A percentile compares a stretch with the other conserved stretches of the same genome.
Conservation (phyloP, 129 eudicot genomes). For the Helichrysum umbraculigerum region DNA sequence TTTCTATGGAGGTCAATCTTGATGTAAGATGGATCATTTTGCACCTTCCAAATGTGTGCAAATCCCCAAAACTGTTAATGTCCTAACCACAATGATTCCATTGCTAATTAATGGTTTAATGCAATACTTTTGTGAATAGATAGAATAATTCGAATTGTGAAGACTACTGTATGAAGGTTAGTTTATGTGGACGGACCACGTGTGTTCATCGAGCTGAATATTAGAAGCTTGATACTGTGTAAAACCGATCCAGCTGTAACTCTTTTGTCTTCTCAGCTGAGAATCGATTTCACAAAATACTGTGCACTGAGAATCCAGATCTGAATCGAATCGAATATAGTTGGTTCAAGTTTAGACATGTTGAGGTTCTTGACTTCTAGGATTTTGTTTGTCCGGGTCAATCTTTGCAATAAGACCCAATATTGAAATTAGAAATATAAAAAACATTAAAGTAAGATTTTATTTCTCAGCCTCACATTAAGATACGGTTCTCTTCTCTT, state of each 20-base stretch:
- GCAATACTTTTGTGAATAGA: neutral
- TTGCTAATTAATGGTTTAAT: too few species aligned
- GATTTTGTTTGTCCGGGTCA: neutral
- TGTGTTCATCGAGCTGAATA: too few species aligned
- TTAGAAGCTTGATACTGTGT: too few species aligned
- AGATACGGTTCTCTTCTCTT: constrained; percentile 24
- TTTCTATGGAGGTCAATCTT: neutral
- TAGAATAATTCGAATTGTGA: neutral
- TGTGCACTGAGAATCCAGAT: neutral
- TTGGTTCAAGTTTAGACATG: neutral
- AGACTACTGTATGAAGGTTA: too few species aligned
- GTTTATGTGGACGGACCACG: too few species aligned
- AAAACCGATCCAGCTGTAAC: too few species aligned
- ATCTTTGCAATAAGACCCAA: neutral
- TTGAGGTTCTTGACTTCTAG: neutral
- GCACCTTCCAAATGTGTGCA: neutral
- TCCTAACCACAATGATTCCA: neutral
- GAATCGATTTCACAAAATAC: too few species aligned
- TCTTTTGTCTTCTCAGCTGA: neutral
- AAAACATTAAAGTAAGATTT: neutral
- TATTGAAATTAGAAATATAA: neutral
- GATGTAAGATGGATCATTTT: neutral
- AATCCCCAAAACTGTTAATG: neutral
- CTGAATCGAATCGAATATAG: neutral
- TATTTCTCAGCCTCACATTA: constrained; percentile 23